Base-by-base conservation (phyloP, 2,329 filamentous ascomycete species). In the Fusarium beomiforme region DNA sequence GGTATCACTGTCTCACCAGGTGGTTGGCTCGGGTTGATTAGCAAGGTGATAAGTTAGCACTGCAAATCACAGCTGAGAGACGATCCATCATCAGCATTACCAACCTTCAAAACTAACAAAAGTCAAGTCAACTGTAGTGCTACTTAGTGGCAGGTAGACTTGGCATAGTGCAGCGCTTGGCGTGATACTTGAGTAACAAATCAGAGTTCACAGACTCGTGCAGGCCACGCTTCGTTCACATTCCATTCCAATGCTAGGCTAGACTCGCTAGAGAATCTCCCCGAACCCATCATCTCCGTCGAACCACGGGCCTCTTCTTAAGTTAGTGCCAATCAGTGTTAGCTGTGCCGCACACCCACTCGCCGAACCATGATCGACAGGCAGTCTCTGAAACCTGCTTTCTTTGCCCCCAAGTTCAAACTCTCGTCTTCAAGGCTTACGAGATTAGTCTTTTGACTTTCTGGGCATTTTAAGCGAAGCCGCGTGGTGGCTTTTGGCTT, bases 221-320 rank as follows among this genome's bases (percentile, higher is more conserved):
- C 26, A 43, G 41, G 54, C 70, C 64, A 71, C 67, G 60, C 59
- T 62, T 50, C 31, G 44, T 17, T 24, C 51, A 37, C 62, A 75
- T 75, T 75, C 72, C 72, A 75, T 42, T 55, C n/a, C n/a, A n/a
- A n/a, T n/a, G n/a, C n/a, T n/a, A n/a, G n/a, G n/a, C n/a, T n/a
- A n/a, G n/a, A n/a, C n/a, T n/a, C n/a, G n/a, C n/a, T n/a, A n/a
- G n/a, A n/a, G n/a, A n/a, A n/a, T 71, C 71, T 76, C 72, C 67
- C 73, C 74, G 70, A 76, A 76, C 73, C 72, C 73, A 76, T 66
- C 61, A 42, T 60, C 24, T 57, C 58, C 64, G 54, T 69, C 56
- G 24, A 51, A 63, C 57, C 62, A 60, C 55, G 57, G 60, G 37
- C 56, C 61, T 64, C 37, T 24, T 13, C 12, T 46, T 51, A 64